These are phyloP conservation scores for Schizothecium vesticola DNA, from an alignment of 495 filamentous ascomycete genomes.

Conservation along the genomic window DNA sequence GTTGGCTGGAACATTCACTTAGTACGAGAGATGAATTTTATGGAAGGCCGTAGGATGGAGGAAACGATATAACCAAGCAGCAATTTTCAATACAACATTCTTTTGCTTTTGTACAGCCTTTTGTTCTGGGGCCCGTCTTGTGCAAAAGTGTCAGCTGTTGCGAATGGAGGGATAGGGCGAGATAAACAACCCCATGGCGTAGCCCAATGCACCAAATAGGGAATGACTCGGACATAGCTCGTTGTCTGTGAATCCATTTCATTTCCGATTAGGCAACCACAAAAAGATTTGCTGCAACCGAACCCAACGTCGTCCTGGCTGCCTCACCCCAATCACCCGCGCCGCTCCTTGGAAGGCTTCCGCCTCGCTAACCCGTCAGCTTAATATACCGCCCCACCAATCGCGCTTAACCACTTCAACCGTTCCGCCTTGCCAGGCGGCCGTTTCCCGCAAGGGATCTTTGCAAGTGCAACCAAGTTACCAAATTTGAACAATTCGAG, in stretches of 20 bases:
- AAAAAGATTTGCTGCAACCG: background rate
- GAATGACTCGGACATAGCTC: background rate
- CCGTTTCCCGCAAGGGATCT: background rate
- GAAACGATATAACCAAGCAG: too few relatives aligned
- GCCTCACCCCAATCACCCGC: background rate
- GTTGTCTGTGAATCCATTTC: background rate
- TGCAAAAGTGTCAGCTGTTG: background rate
- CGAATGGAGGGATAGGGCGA: background rate
- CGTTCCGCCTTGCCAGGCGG: background rate
- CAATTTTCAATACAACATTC: too few relatives aligned
- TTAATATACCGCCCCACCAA: background rate
- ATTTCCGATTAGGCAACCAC: background rate
- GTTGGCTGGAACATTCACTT: too few relatives aligned
- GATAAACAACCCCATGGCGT: background rate
- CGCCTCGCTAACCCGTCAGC: background rate
- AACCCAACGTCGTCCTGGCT: background rate
- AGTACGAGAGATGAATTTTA: too few relatives aligned
- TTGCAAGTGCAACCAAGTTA: background rate
- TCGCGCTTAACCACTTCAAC: background rate
- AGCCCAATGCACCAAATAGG: background rate
- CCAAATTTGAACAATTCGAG: background rate
- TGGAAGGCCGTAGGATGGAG: too few relatives aligned
- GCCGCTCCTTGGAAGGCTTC: background rate
- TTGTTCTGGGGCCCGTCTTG: background rate
- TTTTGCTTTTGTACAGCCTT: background rate